Evolutionary conservation across 2,329 filamentous ascomycete species (phyloP), one percentile per base, ranked within the genome.

Genomic region (Tricladium varicosporioides): DNA sequence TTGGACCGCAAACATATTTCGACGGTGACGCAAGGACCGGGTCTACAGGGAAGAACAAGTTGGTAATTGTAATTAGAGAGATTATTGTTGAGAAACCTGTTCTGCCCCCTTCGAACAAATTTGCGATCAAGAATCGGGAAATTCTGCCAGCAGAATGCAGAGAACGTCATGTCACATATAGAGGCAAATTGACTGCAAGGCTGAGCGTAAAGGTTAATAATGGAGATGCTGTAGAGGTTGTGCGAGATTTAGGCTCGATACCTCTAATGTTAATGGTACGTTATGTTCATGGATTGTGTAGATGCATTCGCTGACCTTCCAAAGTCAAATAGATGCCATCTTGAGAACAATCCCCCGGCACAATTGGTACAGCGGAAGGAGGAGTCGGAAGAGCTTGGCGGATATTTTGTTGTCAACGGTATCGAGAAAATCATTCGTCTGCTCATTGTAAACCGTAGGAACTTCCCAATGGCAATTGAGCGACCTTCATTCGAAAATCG

Each of bases 331-430:
- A 82, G 86, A 71, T 99, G 94, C 71, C 92, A 99, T 71, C 82
- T 99, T 22, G 87, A 96, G 72, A 88, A 88, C 60, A 87, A 92
- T 67, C 87, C 91, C 5, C 94, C 94, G 0, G 87, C 87, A 10
- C 81, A 89, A 67, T 81, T 99, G 14, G 91, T 97, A 31, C 81
- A 88, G 62, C 85, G 85, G 59, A 96, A 97, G 72, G 94, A 99
- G 75, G 94, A 99, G 74, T 89, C 92, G 0, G 94, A 99, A 74
- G 94, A 99, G 74, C 76, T 97, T 32, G 94, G 94, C 40, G 94
- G 94, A 46, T 99, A 97, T 73, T 99, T 97, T 70, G 86, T 99
- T 67, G 89, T 99, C 68, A 99, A 99, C 72, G 94, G 94, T 63
- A 96, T 92, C 69, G 94, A 99, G 74, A 97, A 97, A 77, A 84